Conservation (phyloP, 2,329 filamentous ascomycete genomes). For the Alternaria brassicicola region DNA sequence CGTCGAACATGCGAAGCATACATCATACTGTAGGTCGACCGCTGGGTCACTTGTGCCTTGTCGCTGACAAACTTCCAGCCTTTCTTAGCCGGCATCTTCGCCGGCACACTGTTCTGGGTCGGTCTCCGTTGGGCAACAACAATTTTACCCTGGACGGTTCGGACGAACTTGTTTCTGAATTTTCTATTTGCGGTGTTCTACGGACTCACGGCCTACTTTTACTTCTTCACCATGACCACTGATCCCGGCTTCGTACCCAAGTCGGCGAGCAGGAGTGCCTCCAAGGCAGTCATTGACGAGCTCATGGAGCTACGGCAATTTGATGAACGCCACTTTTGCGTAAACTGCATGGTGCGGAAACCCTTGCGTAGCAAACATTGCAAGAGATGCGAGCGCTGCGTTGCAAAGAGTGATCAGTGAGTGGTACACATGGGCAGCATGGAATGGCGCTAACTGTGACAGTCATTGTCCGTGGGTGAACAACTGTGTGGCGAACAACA, state of each 20-base stretch:
- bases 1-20: slow-evolving; percentile 84
- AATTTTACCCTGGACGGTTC: slow-evolving; percentile 72
- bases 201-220: slow-evolving; percentile 80
- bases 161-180: slow-evolving; percentile 74
- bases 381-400: slow-evolving; percentile 85
- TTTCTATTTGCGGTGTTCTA: slow-evolving; percentile 71
- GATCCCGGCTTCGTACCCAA: slow-evolving; percentile 96
- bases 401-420: slow-evolving; percentile 96
- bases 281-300: slow-evolving; percentile 87
- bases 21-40: slow-evolving; percentile 76
- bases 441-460: slow-evolving; percentile 23
- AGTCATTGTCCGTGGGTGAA: slow-evolving; percentile 98
- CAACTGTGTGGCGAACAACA: slow-evolving; percentile 95
- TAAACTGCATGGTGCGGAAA: slow-evolving; percentile 91
- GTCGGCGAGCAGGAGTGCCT: slow-evolving; percentile 83
- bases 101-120: slow-evolving; percentile 81
- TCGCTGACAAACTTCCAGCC: slow-evolving; percentile 61
- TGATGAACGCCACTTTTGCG: slow-evolving; percentile 92
- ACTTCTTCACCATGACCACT: slow-evolving; percentile 79
- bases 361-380: slow-evolving; percentile 96
- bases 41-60: neutral
- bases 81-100: slow-evolving; percentile 92
- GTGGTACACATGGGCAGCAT: slow-evolving; percentile 44
- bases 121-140: slow-evolving; percentile 76
- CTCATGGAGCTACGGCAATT: slow-evolving; percentile 85